phyloP scores from a whole-genome alignment of 2,329 filamentous ascomycete genomes.

The Seiridium cupressi region DNA sequence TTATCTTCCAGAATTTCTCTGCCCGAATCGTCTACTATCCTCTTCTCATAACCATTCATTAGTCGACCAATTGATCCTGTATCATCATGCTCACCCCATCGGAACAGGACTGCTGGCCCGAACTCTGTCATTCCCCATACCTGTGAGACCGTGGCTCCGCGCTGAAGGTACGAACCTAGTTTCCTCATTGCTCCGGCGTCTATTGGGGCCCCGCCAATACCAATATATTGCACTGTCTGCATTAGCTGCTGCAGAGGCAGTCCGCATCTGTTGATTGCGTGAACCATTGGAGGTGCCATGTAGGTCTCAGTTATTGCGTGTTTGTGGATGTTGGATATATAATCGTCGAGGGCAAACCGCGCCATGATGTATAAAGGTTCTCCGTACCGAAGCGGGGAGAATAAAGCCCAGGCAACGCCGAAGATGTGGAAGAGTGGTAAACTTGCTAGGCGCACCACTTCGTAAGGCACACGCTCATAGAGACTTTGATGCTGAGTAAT shows the following conservation, averaged over 20 bases:
- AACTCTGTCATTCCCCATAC: constrained; percentile 6
- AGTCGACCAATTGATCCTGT: constrained; percentile 3
- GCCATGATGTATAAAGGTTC: constrained; percentile 3
- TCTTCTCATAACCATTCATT: not conserved
- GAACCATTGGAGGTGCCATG: constrained; percentile 2
- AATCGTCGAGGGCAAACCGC: not conserved
- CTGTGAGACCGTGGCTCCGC: not conserved
- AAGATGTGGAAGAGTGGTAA: constrained; percentile 5
- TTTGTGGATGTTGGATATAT: not conserved
- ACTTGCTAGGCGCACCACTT: not conserved
- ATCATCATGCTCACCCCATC: not conserved
- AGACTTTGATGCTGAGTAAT: not conserved
- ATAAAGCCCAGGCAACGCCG: constrained; percentile 1
- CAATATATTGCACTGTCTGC: not conserved
- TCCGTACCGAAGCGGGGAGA: not conserved
- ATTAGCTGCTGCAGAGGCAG: not conserved
- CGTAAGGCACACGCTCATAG: not conserved
- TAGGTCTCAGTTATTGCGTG: constrained; percentile 1
- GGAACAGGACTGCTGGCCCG: not conserved
- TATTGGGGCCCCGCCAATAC: constrained; percentile 3
- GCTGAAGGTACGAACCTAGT: not conserved
- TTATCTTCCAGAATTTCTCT: not conserved
- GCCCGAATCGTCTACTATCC: not conserved
- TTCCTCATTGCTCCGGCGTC: not conserved
- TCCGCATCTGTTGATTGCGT: not conserved